Evolutionary conservation across 2,329 filamentous ascomycete species (phyloP).

Genomic region (Fusarium gaditjirri): DNA sequence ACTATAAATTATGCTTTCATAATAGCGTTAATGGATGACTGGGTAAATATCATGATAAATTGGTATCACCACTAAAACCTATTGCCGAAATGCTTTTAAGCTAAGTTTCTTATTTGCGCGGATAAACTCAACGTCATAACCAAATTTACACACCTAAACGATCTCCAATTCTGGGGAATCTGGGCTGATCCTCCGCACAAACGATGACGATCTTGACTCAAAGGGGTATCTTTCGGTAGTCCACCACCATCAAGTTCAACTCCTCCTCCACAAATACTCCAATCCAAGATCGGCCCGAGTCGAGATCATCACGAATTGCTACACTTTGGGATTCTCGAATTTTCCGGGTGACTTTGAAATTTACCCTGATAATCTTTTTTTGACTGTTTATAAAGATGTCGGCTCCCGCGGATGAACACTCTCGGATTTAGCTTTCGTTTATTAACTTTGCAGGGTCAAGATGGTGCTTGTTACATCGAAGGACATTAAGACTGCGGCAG

Average conservation of each 20-base stretch:
- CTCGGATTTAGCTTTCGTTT: neutral
- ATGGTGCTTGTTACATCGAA: constrained; percentile 4
- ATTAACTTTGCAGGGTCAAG: neutral
- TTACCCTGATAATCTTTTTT: neutral
- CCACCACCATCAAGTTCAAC: neutral
- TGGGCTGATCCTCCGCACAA: constrained; percentile 17
- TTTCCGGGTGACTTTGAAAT: neutral
- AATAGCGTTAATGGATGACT: too few relatives aligned
- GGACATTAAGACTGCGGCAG: neutral
- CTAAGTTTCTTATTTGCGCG: neutral
- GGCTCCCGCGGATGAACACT: rapidly evolving
- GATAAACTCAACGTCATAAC: constrained; percentile 4
- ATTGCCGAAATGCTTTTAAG: neutral
- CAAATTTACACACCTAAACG: neutral
- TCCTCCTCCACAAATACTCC: constrained; percentile 4
- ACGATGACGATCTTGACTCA: neutral
- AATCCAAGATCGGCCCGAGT: constrained; percentile 16
- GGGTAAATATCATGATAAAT: neutral
- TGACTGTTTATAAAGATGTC: neutral
- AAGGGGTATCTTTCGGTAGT: constrained; percentile 15
- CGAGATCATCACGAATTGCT: neutral
- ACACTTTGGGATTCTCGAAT: neutral
- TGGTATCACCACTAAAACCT: rapidly evolving
- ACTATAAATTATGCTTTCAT: neutral
- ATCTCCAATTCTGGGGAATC: neutral